Evolutionary conservation across 1,284 basidiomycete genomes (phyloP).

Genomic region (Leccinum subfulvum): DNA sequence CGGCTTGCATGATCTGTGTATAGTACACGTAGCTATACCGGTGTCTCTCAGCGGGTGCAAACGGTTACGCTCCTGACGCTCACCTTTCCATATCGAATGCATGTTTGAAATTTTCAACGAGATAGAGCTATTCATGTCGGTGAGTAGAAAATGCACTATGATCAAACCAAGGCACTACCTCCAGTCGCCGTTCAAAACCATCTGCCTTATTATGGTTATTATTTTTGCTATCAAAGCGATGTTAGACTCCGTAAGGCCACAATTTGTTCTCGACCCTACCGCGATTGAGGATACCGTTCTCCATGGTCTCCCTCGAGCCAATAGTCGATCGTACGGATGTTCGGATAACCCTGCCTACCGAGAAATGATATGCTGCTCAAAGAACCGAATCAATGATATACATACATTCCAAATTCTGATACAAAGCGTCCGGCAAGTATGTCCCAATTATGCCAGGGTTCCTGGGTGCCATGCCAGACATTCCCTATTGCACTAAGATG

Average conservation of each 20-base stretch:
- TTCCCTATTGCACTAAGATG: slow-evolving; percentile 54
- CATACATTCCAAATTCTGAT: slow-evolving; percentile 85
- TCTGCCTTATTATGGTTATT: slow-evolving; percentile 88
- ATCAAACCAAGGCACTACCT: slow-evolving; percentile 41
- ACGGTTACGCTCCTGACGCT: slow-evolving; percentile 2
- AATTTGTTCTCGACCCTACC: slow-evolving; percentile 43
- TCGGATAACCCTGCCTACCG: slow-evolving; percentile 76
- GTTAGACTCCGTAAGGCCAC: slow-evolving; percentile 9
- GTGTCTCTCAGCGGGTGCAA: slow-evolving; percentile 7
- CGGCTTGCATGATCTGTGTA: slow-evolving; percentile 83
- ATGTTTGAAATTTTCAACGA: slow-evolving; percentile 89
- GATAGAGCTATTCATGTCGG: slow-evolving; percentile 56
- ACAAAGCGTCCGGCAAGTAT: slow-evolving; percentile 82
- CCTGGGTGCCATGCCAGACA: slow-evolving; percentile 87
- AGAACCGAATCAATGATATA: slow-evolving; percentile 1
- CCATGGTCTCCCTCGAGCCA: slow-evolving; percentile 72
- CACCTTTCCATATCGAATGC: slow-evolving; percentile 84
- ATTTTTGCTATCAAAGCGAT: slow-evolving; percentile 48
- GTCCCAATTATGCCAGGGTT: slow-evolving; percentile 90
- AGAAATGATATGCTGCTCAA: slow-evolving; percentile 4
- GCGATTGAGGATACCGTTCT: slow-evolving; percentile 86
- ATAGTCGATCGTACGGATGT: slow-evolving; percentile 80
- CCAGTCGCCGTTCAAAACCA: slow-evolving; percentile 85
- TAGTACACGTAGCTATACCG: slow-evolving; percentile 67
- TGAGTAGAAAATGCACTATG: slow-evolving; percentile 6